A percentile compares a stretch with the other conserved stretches of the same genome.
phyloP scores from a whole-genome alignment of 2,329 filamentous ascomycete species.

The Penicillium sp. region DNA sequence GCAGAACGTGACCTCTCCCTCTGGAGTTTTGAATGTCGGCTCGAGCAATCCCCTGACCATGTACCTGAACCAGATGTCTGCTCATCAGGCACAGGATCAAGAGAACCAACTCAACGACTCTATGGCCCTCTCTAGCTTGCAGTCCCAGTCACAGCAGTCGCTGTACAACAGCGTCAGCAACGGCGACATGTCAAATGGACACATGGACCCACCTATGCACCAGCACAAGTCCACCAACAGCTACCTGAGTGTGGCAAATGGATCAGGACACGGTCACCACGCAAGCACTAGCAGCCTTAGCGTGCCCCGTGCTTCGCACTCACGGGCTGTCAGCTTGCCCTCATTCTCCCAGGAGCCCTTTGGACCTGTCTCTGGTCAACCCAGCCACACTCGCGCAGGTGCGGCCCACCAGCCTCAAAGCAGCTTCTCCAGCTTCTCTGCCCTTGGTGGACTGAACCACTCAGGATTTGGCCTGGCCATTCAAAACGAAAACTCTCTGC shows the following conservation, averaged over 20 bases:
- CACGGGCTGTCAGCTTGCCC: constrained; percentile 85
- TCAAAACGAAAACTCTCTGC: constrained; percentile 57
- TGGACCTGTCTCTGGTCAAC: constrained; percentile 42
- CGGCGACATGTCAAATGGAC: constrained; percentile 58
- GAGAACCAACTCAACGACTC: constrained; percentile 49
- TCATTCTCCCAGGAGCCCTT: constrained; percentile 63
- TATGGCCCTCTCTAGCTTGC: constrained; percentile 45
- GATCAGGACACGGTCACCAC: constrained; percentile 70
- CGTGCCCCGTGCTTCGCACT: constrained; percentile 61
- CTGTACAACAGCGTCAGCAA: constrained; percentile 75
- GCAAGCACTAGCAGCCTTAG: constrained; percentile 60
- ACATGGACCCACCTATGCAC: constrained; percentile 47
- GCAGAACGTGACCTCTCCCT: constrained; percentile 57
- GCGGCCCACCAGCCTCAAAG: constrained; percentile 47
- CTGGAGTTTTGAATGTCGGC: constrained; percentile 74
- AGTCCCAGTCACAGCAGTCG: constrained; percentile 72
- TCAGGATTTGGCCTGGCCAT: constrained; percentile 61
- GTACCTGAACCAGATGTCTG: constrained; percentile 78
- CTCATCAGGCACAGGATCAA: constrained; percentile 65
- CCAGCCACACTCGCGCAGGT: constrained; percentile 36
- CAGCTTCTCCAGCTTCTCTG: constrained; percentile 60
- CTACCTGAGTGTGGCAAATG: constrained; percentile 53
- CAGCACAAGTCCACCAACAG: constrained; percentile 66
- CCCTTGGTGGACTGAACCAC: constrained; percentile 59
- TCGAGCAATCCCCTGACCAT: constrained; percentile 86